Evolutionary conservation across 768 basidiomycete species (phyloP).

Genomic region (Pholiota conissans): DNA sequence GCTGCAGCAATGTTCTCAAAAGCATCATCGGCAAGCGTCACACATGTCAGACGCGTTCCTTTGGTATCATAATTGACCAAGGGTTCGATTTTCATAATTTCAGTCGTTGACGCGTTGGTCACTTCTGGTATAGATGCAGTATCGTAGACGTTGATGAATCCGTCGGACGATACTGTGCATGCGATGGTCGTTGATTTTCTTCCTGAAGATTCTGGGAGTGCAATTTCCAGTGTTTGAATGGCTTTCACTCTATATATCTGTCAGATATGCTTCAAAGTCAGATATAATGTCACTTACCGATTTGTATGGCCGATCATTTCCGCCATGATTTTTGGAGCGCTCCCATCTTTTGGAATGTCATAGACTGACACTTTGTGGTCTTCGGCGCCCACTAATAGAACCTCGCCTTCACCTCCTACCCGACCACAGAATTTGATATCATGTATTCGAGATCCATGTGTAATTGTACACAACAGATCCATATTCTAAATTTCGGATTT

Average conservation of each 20-base stretch:
- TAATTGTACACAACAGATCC: slow-evolving; percentile 69
- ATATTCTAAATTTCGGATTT: slow-evolving; percentile 59
- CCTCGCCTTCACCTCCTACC: slow-evolving; percentile 54
- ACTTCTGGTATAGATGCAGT: slow-evolving; percentile 47
- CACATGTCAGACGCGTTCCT: slow-evolving; percentile 81
- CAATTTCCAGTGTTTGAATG: slow-evolving; percentile 63
- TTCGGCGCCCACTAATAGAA: slow-evolving; percentile 85
- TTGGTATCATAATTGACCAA: slow-evolving; percentile 78
- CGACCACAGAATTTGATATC: slow-evolving; percentile 75
- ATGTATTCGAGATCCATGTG: slow-evolving; percentile 82
- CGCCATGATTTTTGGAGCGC: slow-evolving; percentile 62
- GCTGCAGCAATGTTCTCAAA: slow-evolving; percentile 6
- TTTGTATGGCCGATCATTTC: slow-evolving; percentile 81
- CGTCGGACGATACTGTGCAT: slow-evolving; percentile 88
- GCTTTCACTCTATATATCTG: slow-evolving; percentile 69
- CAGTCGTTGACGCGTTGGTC: neutral
- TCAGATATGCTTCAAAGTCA: slow-evolving; percentile 3
- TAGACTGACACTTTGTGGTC: slow-evolving; percentile 88
- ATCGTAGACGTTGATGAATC: slow-evolving; percentile 78
- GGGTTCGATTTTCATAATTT: slow-evolving; percentile 45
- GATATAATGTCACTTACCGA: slow-evolving; percentile 54
- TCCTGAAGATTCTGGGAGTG: slow-evolving; percentile 42
- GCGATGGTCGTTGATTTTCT: slow-evolving; percentile 57
- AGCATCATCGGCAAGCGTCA: slow-evolving; percentile 35
- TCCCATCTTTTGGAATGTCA: slow-evolving; percentile 47